These are phyloP conservation scores for Sclerotinia borealis DNA, from an alignment of 2,329 filamentous ascomycete species.

Conservation along the genomic window DNA sequence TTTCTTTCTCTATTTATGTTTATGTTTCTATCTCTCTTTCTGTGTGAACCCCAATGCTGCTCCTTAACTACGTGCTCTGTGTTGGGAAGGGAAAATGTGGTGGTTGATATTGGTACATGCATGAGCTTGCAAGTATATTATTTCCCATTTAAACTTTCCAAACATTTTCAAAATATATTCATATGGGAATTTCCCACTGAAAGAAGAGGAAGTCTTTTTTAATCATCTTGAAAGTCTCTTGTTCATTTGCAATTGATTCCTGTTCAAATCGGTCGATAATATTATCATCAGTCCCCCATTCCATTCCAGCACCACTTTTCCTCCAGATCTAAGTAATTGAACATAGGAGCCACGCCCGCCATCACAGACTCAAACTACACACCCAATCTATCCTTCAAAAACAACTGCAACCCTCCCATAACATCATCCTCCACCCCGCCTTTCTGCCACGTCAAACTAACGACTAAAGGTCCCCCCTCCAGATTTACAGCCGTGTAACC, in stretches of 20 bases:
- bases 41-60: too few relatives aligned
- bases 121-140: too few relatives aligned
- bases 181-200: not conserved
- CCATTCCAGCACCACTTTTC: not conserved
- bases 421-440: slow-evolving; percentile 18
- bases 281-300: accelerated
- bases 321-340: too few relatives aligned
- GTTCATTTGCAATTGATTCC: not conserved
- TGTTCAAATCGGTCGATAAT: too few relatives aligned
- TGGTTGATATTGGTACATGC: too few relatives aligned
- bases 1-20: too few relatives aligned
- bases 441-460: slow-evolving; percentile 23
- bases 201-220: too few relatives aligned
- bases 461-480: slow-evolving; percentile 16
- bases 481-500: slow-evolving; percentile 18
- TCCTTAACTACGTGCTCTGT: too few relatives aligned
- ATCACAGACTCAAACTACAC: not conserved
- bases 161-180: too few relatives aligned
- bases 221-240: not conserved
- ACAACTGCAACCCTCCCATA: slow-evolving; percentile 9
- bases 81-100: too few relatives aligned
- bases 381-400: not conserved
- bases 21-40: too few relatives aligned
- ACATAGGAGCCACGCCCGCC: too few relatives aligned
- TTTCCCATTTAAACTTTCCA: not conserved